These are phyloP conservation scores for Xylaria sp. DNA, from an alignment of 2,329 filamentous ascomycete genomes.

Conservation along the genomic window DNA sequence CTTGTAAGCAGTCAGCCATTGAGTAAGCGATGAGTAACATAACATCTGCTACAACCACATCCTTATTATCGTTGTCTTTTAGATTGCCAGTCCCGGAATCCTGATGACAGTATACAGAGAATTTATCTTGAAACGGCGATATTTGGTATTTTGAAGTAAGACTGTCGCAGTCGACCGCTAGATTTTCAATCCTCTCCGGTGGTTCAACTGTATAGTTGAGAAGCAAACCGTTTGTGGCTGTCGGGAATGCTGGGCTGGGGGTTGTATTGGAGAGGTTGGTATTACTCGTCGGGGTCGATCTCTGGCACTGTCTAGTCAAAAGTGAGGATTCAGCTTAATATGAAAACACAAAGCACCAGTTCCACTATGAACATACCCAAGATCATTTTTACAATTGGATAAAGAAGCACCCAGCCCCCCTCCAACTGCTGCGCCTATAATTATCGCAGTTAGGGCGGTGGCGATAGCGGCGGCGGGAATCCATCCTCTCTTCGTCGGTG, in stretches of 20 bases:
- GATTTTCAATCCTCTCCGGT: not conserved
- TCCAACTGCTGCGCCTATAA: not conserved
- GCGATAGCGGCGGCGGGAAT: not conserved
- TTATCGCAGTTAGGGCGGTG: not conserved
- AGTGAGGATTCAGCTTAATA: too few species aligned
- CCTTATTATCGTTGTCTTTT: too few species aligned
- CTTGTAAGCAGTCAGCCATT: too few species aligned
- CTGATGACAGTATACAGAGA: too few species aligned
- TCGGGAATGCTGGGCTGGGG: not conserved
- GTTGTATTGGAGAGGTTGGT: not conserved
- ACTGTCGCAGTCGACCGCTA: not conserved
- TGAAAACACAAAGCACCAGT: too few species aligned
- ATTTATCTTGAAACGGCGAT: too few species aligned
- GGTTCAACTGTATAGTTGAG: not conserved
- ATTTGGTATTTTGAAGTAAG: too few species aligned
- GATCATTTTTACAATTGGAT: not conserved
- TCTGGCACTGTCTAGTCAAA: too few species aligned
- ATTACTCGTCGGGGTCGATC: not conserved
- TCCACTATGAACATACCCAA: not conserved
- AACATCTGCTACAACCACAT: too few species aligned
- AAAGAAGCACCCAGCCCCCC: conserved; percentile 8
- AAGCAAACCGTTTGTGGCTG: not conserved
- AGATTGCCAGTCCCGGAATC: too few species aligned
- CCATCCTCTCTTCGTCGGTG: not conserved
- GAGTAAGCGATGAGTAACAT: too few species aligned